These are phyloP conservation scores for Gynostemma pentaphyllum DNA, from an alignment of 306 rosid genomes.

Conservation along the genomic window DNA sequence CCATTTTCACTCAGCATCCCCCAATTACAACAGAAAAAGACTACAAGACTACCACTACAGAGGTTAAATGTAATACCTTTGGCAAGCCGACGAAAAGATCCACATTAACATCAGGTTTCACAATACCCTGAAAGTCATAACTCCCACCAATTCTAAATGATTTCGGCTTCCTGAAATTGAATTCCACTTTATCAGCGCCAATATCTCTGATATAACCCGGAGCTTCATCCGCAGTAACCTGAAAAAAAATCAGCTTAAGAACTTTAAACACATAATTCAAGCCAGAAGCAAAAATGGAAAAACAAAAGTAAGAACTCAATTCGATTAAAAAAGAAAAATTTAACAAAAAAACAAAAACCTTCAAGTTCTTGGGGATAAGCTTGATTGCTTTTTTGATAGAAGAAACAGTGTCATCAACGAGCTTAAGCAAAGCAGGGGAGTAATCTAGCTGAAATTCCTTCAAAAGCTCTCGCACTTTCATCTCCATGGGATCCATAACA, in stretches of 20 bases:
- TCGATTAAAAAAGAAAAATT: neutral
- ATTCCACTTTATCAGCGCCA: constrained; percentile 80
- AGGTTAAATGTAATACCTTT: constrained; percentile 33
- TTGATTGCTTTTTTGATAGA: constrained; percentile 41
- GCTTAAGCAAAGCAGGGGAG: constrained; percentile 27
- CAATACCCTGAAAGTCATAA: constrained; percentile 43
- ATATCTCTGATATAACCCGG: constrained; percentile 60
- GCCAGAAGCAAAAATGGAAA: neutral
- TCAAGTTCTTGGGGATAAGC: constrained; percentile 41
- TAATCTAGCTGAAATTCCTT: constrained; percentile 43
- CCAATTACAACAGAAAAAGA: neutral
- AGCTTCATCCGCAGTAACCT: constrained; percentile 58
- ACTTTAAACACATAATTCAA: neutral
- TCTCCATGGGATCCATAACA: constrained; percentile 31
- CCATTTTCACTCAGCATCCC: neutral
- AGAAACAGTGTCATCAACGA: constrained; percentile 40
- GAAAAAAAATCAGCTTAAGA: neutral
- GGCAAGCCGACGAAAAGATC: constrained; percentile 69
- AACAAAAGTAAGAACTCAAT: neutral
- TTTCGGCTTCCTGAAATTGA: constrained; percentile 57
- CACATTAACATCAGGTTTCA: constrained; percentile 49
- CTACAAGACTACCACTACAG: neutral
- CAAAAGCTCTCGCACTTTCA: constrained; percentile 50
- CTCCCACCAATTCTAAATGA: constrained; percentile 54
- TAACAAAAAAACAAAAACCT: constrained; percentile 19